phyloP scores from a whole-genome alignment of 2,329 filamentous ascomycete genomes.

The Cercospora sp. region DNA sequence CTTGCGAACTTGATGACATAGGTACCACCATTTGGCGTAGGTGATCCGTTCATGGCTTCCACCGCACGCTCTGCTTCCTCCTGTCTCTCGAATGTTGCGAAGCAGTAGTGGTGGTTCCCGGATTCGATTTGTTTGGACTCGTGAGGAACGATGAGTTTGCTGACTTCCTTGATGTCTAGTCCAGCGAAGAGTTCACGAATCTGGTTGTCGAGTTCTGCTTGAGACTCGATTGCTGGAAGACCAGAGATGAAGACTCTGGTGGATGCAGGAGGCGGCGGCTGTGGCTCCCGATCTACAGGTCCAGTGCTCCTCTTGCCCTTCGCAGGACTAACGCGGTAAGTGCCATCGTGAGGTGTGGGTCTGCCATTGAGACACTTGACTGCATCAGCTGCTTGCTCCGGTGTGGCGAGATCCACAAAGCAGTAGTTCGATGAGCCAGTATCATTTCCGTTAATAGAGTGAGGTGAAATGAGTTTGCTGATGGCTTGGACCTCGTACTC shows the following conservation, averaged over 20 bases:
- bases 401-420: slow-evolving; percentile 36
- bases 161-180: slow-evolving; percentile 50
- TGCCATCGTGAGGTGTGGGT: slow-evolving; percentile 23
- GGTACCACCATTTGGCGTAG: slow-evolving; percentile 24
- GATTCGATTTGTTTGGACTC: slow-evolving; percentile 14
- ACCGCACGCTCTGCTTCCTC: slow-evolving; percentile 33
- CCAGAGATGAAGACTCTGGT: slow-evolving; percentile 46
- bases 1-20: slow-evolving; percentile 28
- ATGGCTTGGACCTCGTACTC: slow-evolving; percentile 50
- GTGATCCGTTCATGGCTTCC: slow-evolving; percentile 31
- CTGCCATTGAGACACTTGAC: slow-evolving; percentile 31
- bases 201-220: slow-evolving; percentile 45
- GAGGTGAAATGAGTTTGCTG: slow-evolving; percentile 47
- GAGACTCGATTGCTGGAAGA: slow-evolving; percentile 47
- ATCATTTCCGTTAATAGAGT: neutral
- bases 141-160: slow-evolving; percentile 44
- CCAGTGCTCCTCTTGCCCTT: slow-evolving; percentile 16
- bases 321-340: slow-evolving; percentile 27
- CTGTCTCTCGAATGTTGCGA: slow-evolving; percentile 34
- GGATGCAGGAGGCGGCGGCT: neutral
- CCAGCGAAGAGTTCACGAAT: slow-evolving; percentile 49
- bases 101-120: slow-evolving; percentile 35
- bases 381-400: slow-evolving; percentile 33
- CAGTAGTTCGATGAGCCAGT: slow-evolving; percentile 32
- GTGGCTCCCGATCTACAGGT: slow-evolving; percentile 4